phyloP scores from a whole-genome alignment of 305 asterid genomes.

The Fraxinus floribunda region DNA sequence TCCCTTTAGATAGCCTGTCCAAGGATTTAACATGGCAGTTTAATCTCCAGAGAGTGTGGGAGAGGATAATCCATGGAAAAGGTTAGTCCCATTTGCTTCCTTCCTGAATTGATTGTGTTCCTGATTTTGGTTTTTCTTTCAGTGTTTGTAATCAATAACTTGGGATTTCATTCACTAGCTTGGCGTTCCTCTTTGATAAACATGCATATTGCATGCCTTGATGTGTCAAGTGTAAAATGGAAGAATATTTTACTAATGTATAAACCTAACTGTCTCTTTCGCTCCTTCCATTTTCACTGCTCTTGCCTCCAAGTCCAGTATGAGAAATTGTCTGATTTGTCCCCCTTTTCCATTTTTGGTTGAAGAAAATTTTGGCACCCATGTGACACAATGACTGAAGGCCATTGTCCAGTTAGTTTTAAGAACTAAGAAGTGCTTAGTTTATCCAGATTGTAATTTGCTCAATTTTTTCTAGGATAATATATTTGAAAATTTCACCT shows the following conservation, averaged over 20 bases:
- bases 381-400: background rate
- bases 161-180: background rate
- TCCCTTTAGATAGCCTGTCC: conserved; percentile 47
- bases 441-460: background rate
- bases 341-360: background rate
- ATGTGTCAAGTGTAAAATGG: no score
- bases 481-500: background rate
- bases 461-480: background rate
- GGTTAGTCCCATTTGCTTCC: conserved; percentile 34
- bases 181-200: background rate
- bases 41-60: conserved; percentile 79
- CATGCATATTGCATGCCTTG: background rate
- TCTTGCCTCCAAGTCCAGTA: background rate
- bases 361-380: background rate
- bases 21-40: conserved; percentile 83
- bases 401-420: background rate
- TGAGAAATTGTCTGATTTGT: background rate
- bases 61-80: conserved; percentile 57
- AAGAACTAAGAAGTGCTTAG: background rate
- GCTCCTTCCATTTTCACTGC: background rate
- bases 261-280: background rate
- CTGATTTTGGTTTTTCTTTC: background rate
- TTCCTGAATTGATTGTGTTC: background rate
- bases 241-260: background rate
- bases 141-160: background rate